Evolutionary conservation across 345 rosid genomes (phyloP).

Genomic region (Clausena lansium): DNA sequence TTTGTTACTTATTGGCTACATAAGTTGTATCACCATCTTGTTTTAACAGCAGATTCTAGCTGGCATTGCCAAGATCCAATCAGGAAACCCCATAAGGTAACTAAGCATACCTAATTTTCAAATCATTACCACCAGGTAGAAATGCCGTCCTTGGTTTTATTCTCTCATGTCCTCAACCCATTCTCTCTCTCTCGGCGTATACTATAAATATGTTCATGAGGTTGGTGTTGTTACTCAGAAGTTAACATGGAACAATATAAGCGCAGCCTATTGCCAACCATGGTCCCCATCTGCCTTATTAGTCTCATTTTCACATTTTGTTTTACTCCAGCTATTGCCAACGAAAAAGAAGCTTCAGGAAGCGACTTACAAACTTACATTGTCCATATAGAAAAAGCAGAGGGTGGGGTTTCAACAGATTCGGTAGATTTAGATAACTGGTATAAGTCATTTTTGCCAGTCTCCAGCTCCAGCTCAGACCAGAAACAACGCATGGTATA

Average conservation of each 20-base stretch:
- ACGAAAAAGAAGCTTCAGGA: neutral
- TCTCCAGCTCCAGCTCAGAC: conserved; percentile 5
- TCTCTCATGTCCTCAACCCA: neutral
- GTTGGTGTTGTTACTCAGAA: neutral
- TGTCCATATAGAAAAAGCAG: conserved; percentile 28
- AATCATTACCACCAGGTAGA: neutral
- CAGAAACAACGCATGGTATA: conserved; percentile 29
- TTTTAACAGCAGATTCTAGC: neutral
- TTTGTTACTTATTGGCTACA: neutral
- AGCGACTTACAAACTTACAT: conserved; percentile 28
- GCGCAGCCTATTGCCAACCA: neutral
- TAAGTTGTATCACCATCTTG: neutral
- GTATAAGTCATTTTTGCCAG: conserved; percentile 40
- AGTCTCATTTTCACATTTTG: conserved; percentile 17
- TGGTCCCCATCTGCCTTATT: conserved; percentile 13
- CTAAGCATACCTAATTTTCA: neutral
- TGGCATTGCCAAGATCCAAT: neutral
- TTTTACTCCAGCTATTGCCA: conserved; percentile 14
- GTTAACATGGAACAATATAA: conserved; percentile 11
- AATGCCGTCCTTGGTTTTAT: neutral
- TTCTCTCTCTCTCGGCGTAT: neutral
- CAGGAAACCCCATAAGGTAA: neutral
- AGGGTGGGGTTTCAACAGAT: neutral
- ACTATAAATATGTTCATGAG: conserved; percentile 9
- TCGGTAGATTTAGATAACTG: conserved; percentile 18